phyloP scores from a whole-genome alignment of 345 rosid genomes.

The Eucalyptus cloeziana region DNA sequence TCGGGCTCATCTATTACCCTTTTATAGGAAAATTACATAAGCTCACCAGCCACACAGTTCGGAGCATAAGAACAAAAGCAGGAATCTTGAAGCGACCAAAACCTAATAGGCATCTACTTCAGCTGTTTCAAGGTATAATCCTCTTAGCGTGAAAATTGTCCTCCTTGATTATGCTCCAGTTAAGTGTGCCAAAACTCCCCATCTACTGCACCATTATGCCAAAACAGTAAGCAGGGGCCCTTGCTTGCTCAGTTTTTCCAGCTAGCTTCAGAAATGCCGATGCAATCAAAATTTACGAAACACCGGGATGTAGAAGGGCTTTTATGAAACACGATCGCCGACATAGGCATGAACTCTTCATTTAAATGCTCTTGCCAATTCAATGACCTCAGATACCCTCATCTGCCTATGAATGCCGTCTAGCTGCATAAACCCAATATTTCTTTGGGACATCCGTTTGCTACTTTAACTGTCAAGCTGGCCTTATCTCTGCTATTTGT shows the following conservation, averaged over 20 bases:
- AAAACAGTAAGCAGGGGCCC: not conserved
- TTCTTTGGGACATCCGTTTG: slow-evolving; percentile 50
- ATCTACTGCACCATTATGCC: not conserved
- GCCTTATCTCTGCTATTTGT: slow-evolving; percentile 71
- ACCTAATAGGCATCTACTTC: not conserved
- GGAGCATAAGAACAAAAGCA: not conserved
- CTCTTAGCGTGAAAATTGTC: not conserved
- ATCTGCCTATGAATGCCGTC: slow-evolving; percentile 22
- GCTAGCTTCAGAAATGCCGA: not conserved
- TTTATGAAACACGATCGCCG: slow-evolving; percentile 14
- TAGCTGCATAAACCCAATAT: not conserved
- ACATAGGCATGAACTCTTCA: slow-evolving; percentile 47
- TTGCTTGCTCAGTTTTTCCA: not conserved
- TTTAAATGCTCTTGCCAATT: slow-evolving; percentile 52
- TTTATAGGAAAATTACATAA: not conserved
- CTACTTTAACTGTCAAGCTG: slow-evolving; percentile 52
- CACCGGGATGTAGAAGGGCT: not conserved
- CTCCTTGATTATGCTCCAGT: not conserved
- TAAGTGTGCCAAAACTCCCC: not conserved
- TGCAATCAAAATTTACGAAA: not conserved
- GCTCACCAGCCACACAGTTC: not conserved
- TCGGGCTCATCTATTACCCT: not conserved
- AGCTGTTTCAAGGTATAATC: not conserved
- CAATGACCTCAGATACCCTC: slow-evolving; percentile 47
- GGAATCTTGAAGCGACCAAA: not conserved